Percentiles rank a stretch among this genome's conserved stretches.
Conservation (phyloP, 148 eudicot genomes). For the Pouteria glomerata region DNA sequence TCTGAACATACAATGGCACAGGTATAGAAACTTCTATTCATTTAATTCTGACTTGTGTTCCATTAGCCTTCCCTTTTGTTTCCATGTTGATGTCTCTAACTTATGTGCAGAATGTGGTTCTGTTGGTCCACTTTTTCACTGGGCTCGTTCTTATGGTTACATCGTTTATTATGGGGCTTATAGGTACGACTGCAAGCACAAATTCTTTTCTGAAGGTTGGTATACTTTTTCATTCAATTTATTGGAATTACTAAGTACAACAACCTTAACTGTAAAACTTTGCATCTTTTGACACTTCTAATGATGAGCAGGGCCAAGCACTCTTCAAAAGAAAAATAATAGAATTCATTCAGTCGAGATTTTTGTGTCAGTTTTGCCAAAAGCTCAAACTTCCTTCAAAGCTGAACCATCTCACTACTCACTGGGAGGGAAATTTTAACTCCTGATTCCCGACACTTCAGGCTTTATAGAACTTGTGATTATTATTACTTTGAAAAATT, state of each 20-base stretch:
- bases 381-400: neutral
- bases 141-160: constrained; percentile 93
- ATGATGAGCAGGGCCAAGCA: neutral
- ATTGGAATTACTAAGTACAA: neutral
- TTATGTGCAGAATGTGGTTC: constrained; percentile 75
- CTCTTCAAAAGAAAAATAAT: neutral
- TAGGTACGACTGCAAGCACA: constrained; percentile 53
- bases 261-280: neutral
- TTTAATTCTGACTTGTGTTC: constrained; percentile 6
- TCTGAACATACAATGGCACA: constrained; percentile 91
- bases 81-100: constrained; percentile 8
- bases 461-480: no score
- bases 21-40: constrained; percentile 31
- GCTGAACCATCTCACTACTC: neutral
- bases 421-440: neutral
- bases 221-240: constrained; percentile 12
- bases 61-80: neutral
- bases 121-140: constrained; percentile 79
- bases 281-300: neutral
- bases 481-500: neutral
- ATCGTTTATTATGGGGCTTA: constrained; percentile 89
- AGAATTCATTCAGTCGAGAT: neutral
- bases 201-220: constrained; percentile 89
- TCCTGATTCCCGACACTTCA: no score
- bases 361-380: neutral